Evolutionary conservation across 75 land plant genomes (phyloP).

Genomic region (Chamaecyparis obtusa): DNA sequence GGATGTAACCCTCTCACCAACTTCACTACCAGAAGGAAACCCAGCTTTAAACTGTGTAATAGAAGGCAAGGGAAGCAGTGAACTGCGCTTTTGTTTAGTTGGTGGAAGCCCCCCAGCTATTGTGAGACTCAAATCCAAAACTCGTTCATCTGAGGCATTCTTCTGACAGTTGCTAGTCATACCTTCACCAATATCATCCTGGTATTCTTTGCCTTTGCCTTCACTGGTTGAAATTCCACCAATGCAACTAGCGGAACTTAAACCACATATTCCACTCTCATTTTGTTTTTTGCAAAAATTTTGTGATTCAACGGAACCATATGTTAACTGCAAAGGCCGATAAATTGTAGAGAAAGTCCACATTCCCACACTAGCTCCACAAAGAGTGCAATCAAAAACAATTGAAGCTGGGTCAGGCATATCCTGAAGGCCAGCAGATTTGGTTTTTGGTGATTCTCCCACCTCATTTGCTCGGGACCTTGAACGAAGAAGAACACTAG

Average conservation of each 20-base stretch:
- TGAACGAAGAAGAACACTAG: conserved; percentile 21
- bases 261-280: conserved; percentile 14
- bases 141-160: conserved; percentile 13
- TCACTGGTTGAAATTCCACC: conserved; percentile 19
- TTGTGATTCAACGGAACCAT: conserved; percentile 31
- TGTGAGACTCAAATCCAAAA: conserved; percentile 59
- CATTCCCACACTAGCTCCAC: conserved; percentile 92
- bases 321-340: conserved; percentile 51
- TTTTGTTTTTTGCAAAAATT: conserved; percentile 19
- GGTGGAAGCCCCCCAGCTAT: conserved; percentile 97
- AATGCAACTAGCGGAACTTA: conserved; percentile 31
- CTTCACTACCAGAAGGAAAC: conserved; percentile 24
- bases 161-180: conserved; percentile 15
- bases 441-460: conserved; percentile 5
- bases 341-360: conserved; percentile 67
- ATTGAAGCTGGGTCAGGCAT: conserved; percentile 62
- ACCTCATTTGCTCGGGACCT: conserved; percentile 4
- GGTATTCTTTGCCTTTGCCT: conserved; percentile 16
- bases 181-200: conserved; percentile 21
- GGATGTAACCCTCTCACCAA: conserved; percentile 21
- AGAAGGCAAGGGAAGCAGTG: conserved; percentile 50
- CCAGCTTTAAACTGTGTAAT: conserved; percentile 51
- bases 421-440: conserved; percentile 5
- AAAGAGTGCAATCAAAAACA: conserved; percentile 84
- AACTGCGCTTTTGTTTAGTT: conserved; percentile 52